These are phyloP conservation scores for Fusarium pseudonygamai DNA, from an alignment of 2,329 filamentous ascomycete genomes.

Conservation along the genomic window DNA sequence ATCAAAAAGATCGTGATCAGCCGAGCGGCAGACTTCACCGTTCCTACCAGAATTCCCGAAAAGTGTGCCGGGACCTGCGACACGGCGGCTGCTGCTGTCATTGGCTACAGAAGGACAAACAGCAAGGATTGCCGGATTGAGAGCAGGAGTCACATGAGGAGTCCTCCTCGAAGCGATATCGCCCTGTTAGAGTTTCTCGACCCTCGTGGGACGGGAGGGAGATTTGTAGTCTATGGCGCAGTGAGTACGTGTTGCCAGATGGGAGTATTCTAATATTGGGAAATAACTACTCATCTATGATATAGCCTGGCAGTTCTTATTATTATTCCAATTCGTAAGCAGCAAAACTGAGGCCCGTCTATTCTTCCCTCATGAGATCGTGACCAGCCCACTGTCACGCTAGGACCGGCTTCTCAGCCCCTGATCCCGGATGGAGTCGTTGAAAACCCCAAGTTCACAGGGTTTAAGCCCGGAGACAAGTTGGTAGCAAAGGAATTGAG, in stretches of 20 bases:
- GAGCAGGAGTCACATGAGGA: constrained; percentile 15
- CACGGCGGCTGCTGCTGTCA: constrained; percentile 1
- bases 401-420: constrained; percentile 20
- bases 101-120: constrained; percentile 6
- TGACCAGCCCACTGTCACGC: constrained; percentile 1
- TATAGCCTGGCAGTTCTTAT: background rate
- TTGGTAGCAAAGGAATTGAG: background rate
- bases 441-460: constrained; percentile 14
- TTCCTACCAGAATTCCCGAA: constrained; percentile 29
- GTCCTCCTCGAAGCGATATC: background rate
- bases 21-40: constrained; percentile 10
- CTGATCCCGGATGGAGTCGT: constrained; percentile 19
- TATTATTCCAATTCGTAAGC: background rate
- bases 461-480: background rate
- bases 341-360: constrained; percentile 3
- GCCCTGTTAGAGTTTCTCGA: constrained; percentile 11
- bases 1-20: constrained; percentile 23
- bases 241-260: background rate
- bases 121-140: constrained; percentile 6
- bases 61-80: constrained; percentile 6
- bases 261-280: background rate
- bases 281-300: background rate
- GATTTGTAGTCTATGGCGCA: background rate
- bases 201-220: background rate
- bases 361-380: background rate